Conservation (phyloP, 305 asterid species). For the Ilex paraguariensis region DNA sequence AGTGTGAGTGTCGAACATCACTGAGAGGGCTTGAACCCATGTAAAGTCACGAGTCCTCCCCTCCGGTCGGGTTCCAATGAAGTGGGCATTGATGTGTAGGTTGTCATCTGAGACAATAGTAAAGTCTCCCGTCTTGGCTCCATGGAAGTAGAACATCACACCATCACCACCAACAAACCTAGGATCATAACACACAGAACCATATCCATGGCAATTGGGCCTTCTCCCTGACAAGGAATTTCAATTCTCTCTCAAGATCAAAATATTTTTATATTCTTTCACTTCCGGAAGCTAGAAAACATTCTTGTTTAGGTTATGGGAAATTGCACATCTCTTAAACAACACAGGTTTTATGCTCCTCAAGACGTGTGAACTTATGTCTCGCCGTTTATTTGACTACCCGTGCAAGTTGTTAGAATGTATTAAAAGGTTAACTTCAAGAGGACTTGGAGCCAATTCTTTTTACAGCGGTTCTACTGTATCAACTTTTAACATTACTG, state of each 20-base stretch:
- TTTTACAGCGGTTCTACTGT: too few relatives aligned
- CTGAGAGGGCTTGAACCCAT: constrained; percentile 65
- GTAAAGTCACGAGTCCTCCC: constrained; percentile 67
- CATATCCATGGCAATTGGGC: constrained; percentile 56
- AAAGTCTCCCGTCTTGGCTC: constrained; percentile 43
- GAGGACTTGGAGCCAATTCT: too few relatives aligned
- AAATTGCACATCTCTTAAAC: too few relatives aligned
- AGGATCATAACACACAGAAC: constrained; percentile 64
- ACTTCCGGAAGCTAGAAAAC: background rate
- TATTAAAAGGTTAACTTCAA: too few relatives aligned
- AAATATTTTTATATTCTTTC: too few relatives aligned
- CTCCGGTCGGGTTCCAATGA: constrained; percentile 54
- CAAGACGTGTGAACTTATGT: too few relatives aligned
- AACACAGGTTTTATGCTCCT: too few relatives aligned
- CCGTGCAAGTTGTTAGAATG: background rate
- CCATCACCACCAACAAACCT: constrained; percentile 79
- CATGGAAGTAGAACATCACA: constrained; percentile 77
- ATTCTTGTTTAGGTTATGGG: background rate
- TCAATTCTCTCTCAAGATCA: background rate
- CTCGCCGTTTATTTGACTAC: background rate
- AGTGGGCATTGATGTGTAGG: constrained; percentile 64
- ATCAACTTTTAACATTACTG: too few relatives aligned
- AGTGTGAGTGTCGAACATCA: constrained; percentile 53
- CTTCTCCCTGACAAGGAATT: constrained; percentile 42
- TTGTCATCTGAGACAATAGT: constrained; percentile 57